phyloP scores from a whole-genome alignment of 2,329 filamentous ascomycete species.

The Alternaria atra region DNA sequence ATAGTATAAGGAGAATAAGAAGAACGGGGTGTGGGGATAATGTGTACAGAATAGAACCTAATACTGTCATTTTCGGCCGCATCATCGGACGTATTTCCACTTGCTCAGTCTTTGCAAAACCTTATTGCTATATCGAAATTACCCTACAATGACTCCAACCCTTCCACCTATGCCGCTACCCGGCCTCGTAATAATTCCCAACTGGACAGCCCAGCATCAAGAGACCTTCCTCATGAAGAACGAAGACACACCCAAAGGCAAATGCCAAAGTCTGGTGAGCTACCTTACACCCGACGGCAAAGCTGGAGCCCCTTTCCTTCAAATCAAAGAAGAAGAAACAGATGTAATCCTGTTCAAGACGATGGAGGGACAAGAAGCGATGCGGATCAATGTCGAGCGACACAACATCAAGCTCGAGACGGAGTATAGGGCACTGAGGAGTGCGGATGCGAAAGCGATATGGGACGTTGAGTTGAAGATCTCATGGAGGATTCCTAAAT shows the following conservation, averaged over 20 bases:
- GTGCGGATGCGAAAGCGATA: slow-evolving; percentile 20
- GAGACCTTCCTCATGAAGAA: slow-evolving; percentile 27
- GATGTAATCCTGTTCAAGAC: slow-evolving; percentile 22
- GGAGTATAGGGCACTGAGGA: slow-evolving; percentile 26
- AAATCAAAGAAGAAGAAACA: slow-evolving; percentile 20
- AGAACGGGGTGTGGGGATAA: background rate
- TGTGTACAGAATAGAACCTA: background rate
- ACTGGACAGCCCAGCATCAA: slow-evolving; percentile 23
- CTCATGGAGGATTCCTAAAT: slow-evolving; percentile 19
- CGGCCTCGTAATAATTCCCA: slow-evolving; percentile 25
- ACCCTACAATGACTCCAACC: slow-evolving; percentile 5
- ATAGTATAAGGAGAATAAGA: background rate
- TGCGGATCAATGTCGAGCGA: slow-evolving; percentile 23
- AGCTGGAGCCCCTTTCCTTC: slow-evolving; percentile 17
- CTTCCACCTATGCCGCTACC: slow-evolving; percentile 24
- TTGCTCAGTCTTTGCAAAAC: too few relatives aligned
- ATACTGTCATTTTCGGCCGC: too few relatives aligned
- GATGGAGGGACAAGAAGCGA: slow-evolving; percentile 23
- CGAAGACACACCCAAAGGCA: slow-evolving; percentile 6
- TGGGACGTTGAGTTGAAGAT: slow-evolving; percentile 26
- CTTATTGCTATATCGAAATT: background rate
- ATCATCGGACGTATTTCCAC: too few relatives aligned
- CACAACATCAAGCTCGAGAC: slow-evolving; percentile 13
- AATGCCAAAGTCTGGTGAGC: slow-evolving; percentile 15
- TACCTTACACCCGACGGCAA: slow-evolving; percentile 13